phyloP scores from a whole-genome alignment of 2,329 filamentous ascomycete genomes.

The Apiospora aurea region DNA sequence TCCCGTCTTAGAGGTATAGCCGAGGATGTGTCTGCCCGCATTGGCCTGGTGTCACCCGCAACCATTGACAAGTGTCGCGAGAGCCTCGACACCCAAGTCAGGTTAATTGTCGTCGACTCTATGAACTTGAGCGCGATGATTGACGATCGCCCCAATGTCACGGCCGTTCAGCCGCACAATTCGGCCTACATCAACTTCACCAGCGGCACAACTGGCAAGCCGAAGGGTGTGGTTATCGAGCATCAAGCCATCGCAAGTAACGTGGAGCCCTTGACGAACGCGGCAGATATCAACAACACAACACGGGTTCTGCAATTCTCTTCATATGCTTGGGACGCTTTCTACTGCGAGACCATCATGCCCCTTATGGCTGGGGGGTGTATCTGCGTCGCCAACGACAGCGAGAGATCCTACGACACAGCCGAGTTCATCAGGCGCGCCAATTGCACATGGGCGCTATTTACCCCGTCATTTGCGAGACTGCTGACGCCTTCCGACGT shows the following conservation, averaged over 20 bases:
- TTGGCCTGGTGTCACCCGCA: conserved; percentile 24
- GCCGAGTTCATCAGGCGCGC: conserved; percentile 9
- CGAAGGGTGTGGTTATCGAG: conserved; percentile 28
- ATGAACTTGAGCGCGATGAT: conserved; percentile 17
- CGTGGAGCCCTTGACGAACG: conserved; percentile 43
- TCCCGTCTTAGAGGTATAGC: conserved; percentile 24
- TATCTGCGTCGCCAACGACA: conserved; percentile 26
- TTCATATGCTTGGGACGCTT: conserved; percentile 26
- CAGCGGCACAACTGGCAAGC: conserved; percentile 28
- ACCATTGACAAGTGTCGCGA: conserved; percentile 6
- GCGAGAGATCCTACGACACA: background rate
- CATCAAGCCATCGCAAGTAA: conserved; percentile 25
- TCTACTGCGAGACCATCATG: conserved; percentile 23
- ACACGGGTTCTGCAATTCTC: conserved; percentile 36
- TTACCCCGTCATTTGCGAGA: background rate
- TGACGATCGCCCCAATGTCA: conserved; percentile 2
- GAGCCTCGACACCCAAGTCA: conserved; percentile 16
- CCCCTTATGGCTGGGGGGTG: conserved; percentile 24
- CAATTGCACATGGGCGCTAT: background rate
- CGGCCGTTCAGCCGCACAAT: conserved; percentile 6
- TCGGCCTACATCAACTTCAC: conserved; percentile 26
- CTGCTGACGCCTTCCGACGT: background rate
- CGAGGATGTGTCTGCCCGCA: conserved; percentile 18
- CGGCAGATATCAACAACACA: conserved; percentile 56
- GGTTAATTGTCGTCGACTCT: conserved; percentile 23